These are phyloP conservation scores for Hypoxylon lienhwacheense DNA, from an alignment of 495 filamentous ascomycete species.

Conservation along the genomic window DNA sequence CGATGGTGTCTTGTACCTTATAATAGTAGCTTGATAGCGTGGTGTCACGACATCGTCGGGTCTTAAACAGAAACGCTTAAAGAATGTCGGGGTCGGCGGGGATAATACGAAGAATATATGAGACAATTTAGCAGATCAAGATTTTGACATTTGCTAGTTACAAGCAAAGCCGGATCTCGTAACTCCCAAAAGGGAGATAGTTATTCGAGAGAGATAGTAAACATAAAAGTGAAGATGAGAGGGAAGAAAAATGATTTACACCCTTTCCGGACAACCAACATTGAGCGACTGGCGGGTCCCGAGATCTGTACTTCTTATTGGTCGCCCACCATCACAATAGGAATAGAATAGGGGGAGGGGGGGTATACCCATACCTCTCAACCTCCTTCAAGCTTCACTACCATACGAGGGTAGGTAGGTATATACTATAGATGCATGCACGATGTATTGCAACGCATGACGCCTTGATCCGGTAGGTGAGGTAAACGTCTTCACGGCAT, in stretches of 20 bases:
- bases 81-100: not conserved
- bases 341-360: constrained; percentile 17
- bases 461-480: constrained; percentile 21
- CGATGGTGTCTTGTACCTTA: not conserved
- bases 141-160: too few species aligned
- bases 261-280: not conserved
- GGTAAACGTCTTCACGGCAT: constrained; percentile 10
- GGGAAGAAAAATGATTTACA: not conserved
- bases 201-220: too few species aligned
- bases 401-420: constrained; percentile 23
- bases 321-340: not conserved
- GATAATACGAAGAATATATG: constrained; percentile 9
- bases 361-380: too few species aligned
- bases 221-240: not conserved
- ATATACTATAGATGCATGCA: constrained; percentile 31
- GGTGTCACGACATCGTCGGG: not conserved
- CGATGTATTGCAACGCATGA: constrained; percentile 19
- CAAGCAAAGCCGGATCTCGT: too few species aligned
- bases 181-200: too few species aligned
- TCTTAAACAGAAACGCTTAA: not conserved
- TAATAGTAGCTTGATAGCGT: not conserved
- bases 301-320: constrained; percentile 8
- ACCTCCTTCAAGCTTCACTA: too few species aligned
- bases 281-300: not conserved
- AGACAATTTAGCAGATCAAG: constrained; percentile 12